These are phyloP conservation scores for Groenewaldozyma tartarivorans DNA, from an alignment of 805 yeast genomes.

Conservation along the genomic window DNA sequence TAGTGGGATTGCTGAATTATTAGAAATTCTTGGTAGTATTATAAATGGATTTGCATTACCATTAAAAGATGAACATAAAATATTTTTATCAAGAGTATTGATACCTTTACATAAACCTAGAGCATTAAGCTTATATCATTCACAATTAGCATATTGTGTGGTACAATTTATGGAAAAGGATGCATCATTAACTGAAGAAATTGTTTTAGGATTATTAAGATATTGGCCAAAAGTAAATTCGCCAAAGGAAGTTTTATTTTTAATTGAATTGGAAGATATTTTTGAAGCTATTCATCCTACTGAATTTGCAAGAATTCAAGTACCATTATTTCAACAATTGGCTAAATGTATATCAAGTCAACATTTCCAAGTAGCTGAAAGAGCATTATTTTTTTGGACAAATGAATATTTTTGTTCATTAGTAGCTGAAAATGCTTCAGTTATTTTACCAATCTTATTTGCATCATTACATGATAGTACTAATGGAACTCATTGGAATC, in stretches of 20 bases:
- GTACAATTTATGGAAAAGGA: conserved; percentile 96
- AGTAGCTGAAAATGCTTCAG: conserved; percentile 82
- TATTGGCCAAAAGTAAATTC: conserved; percentile 96
- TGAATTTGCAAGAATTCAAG: conserved; percentile 84
- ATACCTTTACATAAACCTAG: conserved; percentile 90
- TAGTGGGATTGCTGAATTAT: conserved; percentile 89
- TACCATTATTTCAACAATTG: conserved; percentile 87
- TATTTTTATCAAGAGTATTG: conserved; percentile 74
- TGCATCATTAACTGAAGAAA: conserved; percentile 85
- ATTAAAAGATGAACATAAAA: conserved; percentile 92
- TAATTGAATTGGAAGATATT: conserved; percentile 93
- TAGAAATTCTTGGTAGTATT: conserved; percentile 91
- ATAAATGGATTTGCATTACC: conserved; percentile 98
- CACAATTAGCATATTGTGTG: conserved; percentile 93
- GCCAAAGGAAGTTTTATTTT: conserved; percentile 91
- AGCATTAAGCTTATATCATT: conserved; percentile 82
- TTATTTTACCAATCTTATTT: conserved; percentile 83
- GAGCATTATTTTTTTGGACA: conserved; percentile 88
- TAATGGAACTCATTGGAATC: conserved; percentile 67
- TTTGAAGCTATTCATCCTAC: conserved; percentile 92
- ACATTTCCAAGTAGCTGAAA: conserved; percentile 95
- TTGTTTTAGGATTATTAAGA: conserved; percentile 83
- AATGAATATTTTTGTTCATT: conserved; percentile 86
- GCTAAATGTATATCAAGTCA: conserved; percentile 90
- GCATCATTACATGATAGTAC: conserved; percentile 78